These are phyloP conservation scores for Ophiostoma populinum DNA, from an alignment of 2,329 filamentous ascomycete species.

Conservation along the genomic window DNA sequence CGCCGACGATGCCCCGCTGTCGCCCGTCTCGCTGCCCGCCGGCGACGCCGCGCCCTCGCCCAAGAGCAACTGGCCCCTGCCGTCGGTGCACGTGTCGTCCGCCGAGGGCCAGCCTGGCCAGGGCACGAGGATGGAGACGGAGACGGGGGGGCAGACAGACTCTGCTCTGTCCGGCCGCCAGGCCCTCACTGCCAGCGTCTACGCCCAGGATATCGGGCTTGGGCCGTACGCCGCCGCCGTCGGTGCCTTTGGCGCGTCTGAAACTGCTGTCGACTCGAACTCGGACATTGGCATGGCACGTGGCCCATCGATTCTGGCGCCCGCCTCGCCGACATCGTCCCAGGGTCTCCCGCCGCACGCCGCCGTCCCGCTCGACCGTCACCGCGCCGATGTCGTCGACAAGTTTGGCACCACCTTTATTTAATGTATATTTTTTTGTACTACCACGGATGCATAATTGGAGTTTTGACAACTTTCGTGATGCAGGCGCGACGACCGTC, in stretches of 20 bases:
- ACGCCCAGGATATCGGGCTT: conserved; percentile 11
- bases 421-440: conserved; percentile 7
- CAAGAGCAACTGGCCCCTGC: neutral
- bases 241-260: conserved; percentile 2
- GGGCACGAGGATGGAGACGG: neutral
- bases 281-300: conserved; percentile 20
- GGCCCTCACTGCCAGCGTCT: conserved; percentile 10
- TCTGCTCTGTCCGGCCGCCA: no score
- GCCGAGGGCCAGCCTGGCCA: neutral
- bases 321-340: neutral
- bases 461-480: no score
- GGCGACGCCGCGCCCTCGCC: neutral
- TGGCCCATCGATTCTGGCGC: conserved; percentile 16
- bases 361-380: conserved; percentile 8
- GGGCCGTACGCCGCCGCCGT: conserved; percentile 9
- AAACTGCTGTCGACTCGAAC: conserved; percentile 2
- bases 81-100: neutral
- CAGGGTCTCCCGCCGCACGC: neutral
- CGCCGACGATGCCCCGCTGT: neutral
- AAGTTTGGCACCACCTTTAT: conserved; percentile 19
- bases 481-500: no score
- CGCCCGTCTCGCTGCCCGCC: neutral
- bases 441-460: neutral
- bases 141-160: no score
- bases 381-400: conserved; percentile 16